phyloP scores from a whole-genome alignment of 83 land plant genomes.

The Isoetes engelmannii region DNA sequence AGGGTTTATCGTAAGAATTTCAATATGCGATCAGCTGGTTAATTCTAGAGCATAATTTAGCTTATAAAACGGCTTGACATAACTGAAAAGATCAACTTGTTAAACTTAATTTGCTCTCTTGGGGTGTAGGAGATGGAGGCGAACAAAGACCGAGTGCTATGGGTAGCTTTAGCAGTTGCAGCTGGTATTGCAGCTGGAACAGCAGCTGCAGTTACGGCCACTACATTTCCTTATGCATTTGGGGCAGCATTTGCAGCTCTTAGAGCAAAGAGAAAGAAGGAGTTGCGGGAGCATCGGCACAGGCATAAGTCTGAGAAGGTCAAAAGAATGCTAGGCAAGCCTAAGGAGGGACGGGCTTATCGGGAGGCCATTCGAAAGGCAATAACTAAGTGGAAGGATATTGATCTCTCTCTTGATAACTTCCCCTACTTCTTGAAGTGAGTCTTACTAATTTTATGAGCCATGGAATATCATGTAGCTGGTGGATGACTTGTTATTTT shows the following conservation, averaged over 20 bases:
- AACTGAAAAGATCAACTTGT: too few species aligned
- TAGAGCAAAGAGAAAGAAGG: slow-evolving; percentile 33
- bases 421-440: slow-evolving; percentile 40
- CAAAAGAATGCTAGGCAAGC: slow-evolving; percentile 30
- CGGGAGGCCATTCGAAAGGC: slow-evolving; percentile 34
- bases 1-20: too few species aligned
- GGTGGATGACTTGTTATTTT: neutral
- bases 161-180: slow-evolving; percentile 35
- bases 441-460: neutral
- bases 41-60: too few species aligned
- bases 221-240: slow-evolving; percentile 41
- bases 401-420: slow-evolving; percentile 30
- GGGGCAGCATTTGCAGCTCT: slow-evolving; percentile 37
- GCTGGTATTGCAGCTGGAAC: slow-evolving; percentile 43
- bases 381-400: slow-evolving; percentile 31
- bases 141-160: slow-evolving; percentile 27
- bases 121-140: slow-evolving; percentile 33
- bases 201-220: slow-evolving; percentile 42
- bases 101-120: too few species aligned
- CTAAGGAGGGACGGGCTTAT: slow-evolving; percentile 38
- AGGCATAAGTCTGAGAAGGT: slow-evolving; percentile 38
- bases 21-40: too few species aligned
- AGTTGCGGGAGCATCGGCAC: slow-evolving; percentile 37
- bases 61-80: too few species aligned
- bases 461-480: too few species aligned